Percentiles rank a stretch among this genome's conserved stretches.
These are phyloP conservation scores for Hygrophorus pudorinus DNA, from an alignment of 768 basidiomycete genomes.

Conservation along the genomic window DNA sequence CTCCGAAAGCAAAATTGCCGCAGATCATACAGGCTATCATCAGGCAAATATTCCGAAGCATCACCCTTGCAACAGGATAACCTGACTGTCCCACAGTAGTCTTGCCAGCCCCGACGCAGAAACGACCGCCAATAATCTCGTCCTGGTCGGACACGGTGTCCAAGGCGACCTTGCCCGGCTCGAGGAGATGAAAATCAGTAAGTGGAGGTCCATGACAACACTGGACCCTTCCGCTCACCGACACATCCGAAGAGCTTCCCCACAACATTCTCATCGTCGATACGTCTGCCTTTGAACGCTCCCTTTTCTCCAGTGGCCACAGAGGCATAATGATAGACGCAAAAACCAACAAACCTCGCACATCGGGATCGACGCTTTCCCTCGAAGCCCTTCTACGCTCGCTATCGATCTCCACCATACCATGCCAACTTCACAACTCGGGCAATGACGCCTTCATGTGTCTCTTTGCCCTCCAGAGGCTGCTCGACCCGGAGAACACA, in stretches of 20 bases:
- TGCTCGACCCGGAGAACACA: slow-evolving; percentile 47
- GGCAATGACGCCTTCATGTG: slow-evolving; percentile 72
- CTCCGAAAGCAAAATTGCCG: slow-evolving; percentile 57
- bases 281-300: slow-evolving; percentile 51
- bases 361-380: slow-evolving; percentile 45
- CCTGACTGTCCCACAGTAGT: slow-evolving; percentile 34
- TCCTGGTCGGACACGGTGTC: slow-evolving; percentile 58
- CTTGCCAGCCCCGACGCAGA: slow-evolving; percentile 72
- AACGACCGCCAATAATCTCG: slow-evolving; percentile 54
- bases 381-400: slow-evolving; percentile 56
- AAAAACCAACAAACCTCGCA: slow-evolving; percentile 42
- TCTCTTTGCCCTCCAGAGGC: slow-evolving; percentile 58
- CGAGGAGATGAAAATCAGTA: slow-evolving; percentile 77
- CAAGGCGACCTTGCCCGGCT: slow-evolving; percentile 47
- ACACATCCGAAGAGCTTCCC: slow-evolving; percentile 46
- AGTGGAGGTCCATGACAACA: slow-evolving; percentile 17
- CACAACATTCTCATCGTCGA: slow-evolving; percentile 65
- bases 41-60: slow-evolving; percentile 33
- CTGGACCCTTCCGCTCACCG: neutral
- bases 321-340: slow-evolving; percentile 56
- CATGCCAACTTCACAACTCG: slow-evolving; percentile 53
- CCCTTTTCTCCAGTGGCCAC: slow-evolving; percentile 46
- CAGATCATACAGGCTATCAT: slow-evolving; percentile 65
- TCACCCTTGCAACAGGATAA: neutral
- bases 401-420: slow-evolving; percentile 7